Conservation (phyloP, 805 yeast species). For the Saccharomyces eubayanus region DNA sequence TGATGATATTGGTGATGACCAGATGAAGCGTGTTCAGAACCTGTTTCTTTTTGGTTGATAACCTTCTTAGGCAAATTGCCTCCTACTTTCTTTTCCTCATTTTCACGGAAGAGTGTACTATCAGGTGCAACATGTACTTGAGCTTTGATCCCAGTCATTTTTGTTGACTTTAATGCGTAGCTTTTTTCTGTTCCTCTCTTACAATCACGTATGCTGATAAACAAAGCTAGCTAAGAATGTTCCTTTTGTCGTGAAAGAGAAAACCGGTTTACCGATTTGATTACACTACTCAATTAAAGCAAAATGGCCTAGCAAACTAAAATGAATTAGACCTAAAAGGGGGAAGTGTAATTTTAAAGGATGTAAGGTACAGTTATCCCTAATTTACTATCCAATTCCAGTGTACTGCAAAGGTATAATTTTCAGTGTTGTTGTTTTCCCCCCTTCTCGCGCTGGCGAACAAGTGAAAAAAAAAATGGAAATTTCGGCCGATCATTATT, state of each 20-base stretch:
- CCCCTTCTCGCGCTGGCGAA: not conserved
- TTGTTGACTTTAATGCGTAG: not conserved
- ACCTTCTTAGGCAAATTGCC: constrained; percentile 7
- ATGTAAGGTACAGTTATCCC: not conserved
- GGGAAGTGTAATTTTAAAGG: not conserved
- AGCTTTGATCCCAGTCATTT: not conserved
- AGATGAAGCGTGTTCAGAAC: not conserved
- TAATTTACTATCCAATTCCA: not conserved
- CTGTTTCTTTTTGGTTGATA: constrained; percentile 2
- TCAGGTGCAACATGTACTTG: not conserved
- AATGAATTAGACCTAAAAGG: not conserved
- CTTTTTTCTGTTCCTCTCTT: not conserved
- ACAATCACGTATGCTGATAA: not conserved
- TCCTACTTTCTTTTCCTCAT: constrained; percentile 6
- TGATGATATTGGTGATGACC: not conserved
- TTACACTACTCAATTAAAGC: not conserved
- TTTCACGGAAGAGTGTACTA: not conserved
- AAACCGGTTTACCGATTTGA: not conserved
- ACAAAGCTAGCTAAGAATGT: not conserved
- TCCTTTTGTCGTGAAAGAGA: not conserved
- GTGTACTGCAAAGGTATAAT: not conserved
- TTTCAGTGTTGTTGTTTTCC: not conserved
- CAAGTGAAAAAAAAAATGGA: not conserved
- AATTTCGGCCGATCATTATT: not conserved
- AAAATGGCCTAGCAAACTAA: not conserved